Evolutionary conservation across 768 basidiomycete genomes (phyloP), one percentile per base, ranked within the genome.

Genomic region (Phylloporus rhodoxanthus): DNA sequence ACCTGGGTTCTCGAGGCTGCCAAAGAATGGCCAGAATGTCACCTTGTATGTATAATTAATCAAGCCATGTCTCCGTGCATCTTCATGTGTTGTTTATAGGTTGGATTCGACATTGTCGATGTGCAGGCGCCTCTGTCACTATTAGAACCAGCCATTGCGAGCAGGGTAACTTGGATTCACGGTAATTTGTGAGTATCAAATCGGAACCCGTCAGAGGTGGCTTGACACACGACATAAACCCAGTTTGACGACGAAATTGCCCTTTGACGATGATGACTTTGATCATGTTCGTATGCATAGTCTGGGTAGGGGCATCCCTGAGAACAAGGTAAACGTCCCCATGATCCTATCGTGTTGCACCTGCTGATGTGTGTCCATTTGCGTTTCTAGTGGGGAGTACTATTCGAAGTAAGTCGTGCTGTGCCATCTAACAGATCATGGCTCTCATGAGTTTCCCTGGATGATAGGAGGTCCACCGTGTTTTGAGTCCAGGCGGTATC

Each of bases 201-300:
- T 32, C n/a, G 29, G n/a, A 26, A 17, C 40, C 9, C 11, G 37
- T 48, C 37, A 7, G 32, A 45, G 23, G 17, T 42, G 23, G 20
- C 32, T 34, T 52, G 48, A 58, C 38, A 30, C 19, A 10, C 15
- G 4, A 20, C 37, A 4, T 15, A 21, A n/a, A 47, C 15, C 30
- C 54, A 89, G 87, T 64, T 67, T 90, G 57, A 85, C 86, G 41
- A 86, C 80, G 10, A 84, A 75, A 57, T 72, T 90, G 17, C 87
- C 87, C 0, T 90, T 88, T 60, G 85, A 88, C 14, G 87, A 89
- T 47, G 85, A 89, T 52, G 80, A 85, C 57, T 90, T 90, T 53
- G 87, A 90, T 64, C 80, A 85, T 63, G 80, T 90, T n/a, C 88
- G 84, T 57, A 77, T 89, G 44, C 74, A 78, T 51, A 70, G 72